Percentiles rank a stretch among this genome's conserved stretches.
Conservation (phyloP, 345 rosid species). For the Nephelium lappaceum region DNA sequence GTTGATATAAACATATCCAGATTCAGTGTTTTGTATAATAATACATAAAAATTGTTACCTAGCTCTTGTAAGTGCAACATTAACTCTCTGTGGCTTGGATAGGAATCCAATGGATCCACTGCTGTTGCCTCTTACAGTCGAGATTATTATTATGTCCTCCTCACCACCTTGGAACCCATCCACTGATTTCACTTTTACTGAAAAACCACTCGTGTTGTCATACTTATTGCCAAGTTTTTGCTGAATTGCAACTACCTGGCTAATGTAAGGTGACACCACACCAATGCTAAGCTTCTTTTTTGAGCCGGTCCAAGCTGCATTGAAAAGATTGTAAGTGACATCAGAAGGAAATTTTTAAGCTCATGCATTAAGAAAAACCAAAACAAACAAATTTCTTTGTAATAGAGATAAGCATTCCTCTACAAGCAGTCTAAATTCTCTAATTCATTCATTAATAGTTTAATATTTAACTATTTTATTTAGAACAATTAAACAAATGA, state of each 20-base stretch:
- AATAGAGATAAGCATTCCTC: no score
- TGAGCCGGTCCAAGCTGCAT: not conserved
- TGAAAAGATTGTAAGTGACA: not conserved
- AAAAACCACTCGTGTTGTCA: not conserved
- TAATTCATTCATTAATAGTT: no score
- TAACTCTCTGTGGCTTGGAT: not conserved
- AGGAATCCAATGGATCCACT: not conserved
- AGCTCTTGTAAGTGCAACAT: constrained; percentile 44
- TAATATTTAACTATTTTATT: no score
- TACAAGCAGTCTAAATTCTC: no score
- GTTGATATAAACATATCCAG: not conserved
- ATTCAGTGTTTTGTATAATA: not conserved
- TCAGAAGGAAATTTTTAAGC: not conserved
- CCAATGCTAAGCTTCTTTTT: not conserved
- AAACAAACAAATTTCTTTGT: no score
- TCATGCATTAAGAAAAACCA: no score
- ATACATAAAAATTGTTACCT: constrained; percentile 29
- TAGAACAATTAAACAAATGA: no score
- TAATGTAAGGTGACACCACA: not conserved
- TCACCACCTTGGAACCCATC: not conserved
- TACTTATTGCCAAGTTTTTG: not conserved
- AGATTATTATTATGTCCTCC: not conserved
- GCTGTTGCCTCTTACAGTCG: not conserved
- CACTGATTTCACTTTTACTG: not conserved
- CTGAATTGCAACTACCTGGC: constrained; percentile 1